Base-by-base conservation (phyloP, 805 yeast species). In the Saccharomycopsis vini region DNA sequence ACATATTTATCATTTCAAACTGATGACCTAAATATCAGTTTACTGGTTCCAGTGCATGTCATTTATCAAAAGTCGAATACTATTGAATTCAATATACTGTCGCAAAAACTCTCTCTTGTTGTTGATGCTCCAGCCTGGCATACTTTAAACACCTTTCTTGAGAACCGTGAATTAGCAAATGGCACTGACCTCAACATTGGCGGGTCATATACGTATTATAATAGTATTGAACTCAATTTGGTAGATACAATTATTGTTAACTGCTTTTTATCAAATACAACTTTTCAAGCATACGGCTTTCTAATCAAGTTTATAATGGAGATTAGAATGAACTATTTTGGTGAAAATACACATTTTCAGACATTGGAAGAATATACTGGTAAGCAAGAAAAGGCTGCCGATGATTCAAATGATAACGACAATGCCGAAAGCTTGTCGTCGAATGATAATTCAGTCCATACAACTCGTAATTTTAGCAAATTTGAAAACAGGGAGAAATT, bases 91-190 rank as follows among this genome's bases (percentile, higher is more conserved):
- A 59, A 61, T 1, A 50, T 81, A 2, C 50, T 51, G 2, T 80
- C 95, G 0, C 76, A 84, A 0, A 62, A 62, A 39, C 75, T 87
- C 51, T 72, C 79, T 39, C 54, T 92, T 38, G 64, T 73, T 1
- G 58, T 89, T 2, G 81, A 79, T 45, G 76, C 92, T 0, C 97
- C 98, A 0, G 81, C 90, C 1, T 92, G 97, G 95, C 94, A 87
- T 56, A 89, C 97, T 0, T 64, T 78, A 21, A 74, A 78, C 43
- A 79, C 81, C 39, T 90, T 90, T 52, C 59, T 84, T 64, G 70
- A 71, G 38, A 62, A 72, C 10, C 74, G 71, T 16, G 72, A 73
- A 13, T 69, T 87, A 49, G 97, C 95, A 0, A 65, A 77, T 48
- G 76, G 88, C 0, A 64, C 71, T 22, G 71, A 79, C 43, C 81